Evolutionary conservation across 192 early-diverging fungal genomes (phyloP).

Genomic region (Dissophora globulifera): DNA sequence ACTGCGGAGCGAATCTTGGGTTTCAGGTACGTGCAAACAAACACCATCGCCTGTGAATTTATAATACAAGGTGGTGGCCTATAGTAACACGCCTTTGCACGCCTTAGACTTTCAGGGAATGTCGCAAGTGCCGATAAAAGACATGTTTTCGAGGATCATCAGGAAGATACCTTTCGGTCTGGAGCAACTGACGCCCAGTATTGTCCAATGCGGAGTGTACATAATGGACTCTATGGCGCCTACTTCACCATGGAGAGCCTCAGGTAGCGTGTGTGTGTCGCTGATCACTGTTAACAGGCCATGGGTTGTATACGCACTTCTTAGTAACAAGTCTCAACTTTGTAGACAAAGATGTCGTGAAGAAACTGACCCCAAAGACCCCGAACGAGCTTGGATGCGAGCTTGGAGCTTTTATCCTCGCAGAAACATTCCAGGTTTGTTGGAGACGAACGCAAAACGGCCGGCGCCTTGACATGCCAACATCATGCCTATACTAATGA

Average conservation of each 20-base stretch:
- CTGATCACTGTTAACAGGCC: not conserved
- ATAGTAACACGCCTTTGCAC: no score
- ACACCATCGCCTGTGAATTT: no score
- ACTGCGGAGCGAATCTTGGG: slow-evolving; percentile 56
- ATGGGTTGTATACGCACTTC: no score
- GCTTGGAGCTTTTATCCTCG: slow-evolving; percentile 58
- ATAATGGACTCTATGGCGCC: slow-evolving; percentile 59
- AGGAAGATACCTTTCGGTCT: slow-evolving; percentile 59
- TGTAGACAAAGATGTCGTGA: slow-evolving; percentile 9
- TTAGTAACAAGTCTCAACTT: not conserved
- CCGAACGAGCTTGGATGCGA: slow-evolving; percentile 53
- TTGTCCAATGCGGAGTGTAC: slow-evolving; percentile 60
- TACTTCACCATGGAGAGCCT: slow-evolving; percentile 22
- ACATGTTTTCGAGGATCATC: slow-evolving; percentile 56
- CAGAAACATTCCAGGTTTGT: slow-evolving; percentile 61
- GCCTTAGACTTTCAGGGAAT: slow-evolving; percentile 38
- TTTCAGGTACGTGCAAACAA: slow-evolving; percentile 28
- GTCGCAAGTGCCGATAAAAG: slow-evolving; percentile 10
- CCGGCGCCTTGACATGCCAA: no score
- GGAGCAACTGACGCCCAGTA: slow-evolving; percentile 66
- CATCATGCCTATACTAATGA: no score
- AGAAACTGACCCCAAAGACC: slow-evolving; percentile 26
- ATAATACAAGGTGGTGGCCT: no score
- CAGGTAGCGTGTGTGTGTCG: slow-evolving; percentile 3
- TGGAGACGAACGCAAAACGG: not conserved